These are phyloP conservation scores for Debaryomyces hansenii DNA, from an alignment of 805 yeast genomes.

Conservation along the genomic window DNA sequence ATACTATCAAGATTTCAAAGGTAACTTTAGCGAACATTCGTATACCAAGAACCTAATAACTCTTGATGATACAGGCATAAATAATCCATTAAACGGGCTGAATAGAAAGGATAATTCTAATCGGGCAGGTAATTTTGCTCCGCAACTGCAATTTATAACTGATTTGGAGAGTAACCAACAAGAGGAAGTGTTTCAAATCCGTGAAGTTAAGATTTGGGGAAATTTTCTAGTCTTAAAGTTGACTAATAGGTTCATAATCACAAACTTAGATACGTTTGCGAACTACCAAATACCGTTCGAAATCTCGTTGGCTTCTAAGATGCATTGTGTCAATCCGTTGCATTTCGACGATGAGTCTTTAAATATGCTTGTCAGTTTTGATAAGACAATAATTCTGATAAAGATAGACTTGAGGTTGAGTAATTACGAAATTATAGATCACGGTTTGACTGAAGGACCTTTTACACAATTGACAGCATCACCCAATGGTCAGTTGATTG, in stretches of 20 bases:
- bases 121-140: neutral
- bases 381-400: slow-evolving; percentile 25
- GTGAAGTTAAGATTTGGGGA: slow-evolving; percentile 32
- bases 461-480: slow-evolving; percentile 45
- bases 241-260: slow-evolving; percentile 29
- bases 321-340: slow-evolving; percentile 21
- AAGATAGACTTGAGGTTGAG: slow-evolving; percentile 20
- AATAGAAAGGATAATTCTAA: neutral
- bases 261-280: slow-evolving; percentile 39
- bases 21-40: slow-evolving; percentile 58
- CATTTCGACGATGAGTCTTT: slow-evolving; percentile 12
- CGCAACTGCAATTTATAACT: slow-evolving; percentile 16
- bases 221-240: slow-evolving; percentile 47
- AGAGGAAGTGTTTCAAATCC: slow-evolving; percentile 28
- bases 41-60: slow-evolving; percentile 19
- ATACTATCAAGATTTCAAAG: slow-evolving; percentile 62
- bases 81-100: neutral
- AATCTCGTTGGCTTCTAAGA: slow-evolving; percentile 15
- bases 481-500: slow-evolving; percentile 57
- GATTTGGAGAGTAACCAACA: slow-evolving; percentile 31
- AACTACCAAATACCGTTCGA: slow-evolving; percentile 39
- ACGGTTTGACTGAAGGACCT: slow-evolving; percentile 49
- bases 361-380: slow-evolving; percentile 24
- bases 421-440: slow-evolving; percentile 33
- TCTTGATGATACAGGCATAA: slow-evolving; percentile 12